Conservation (phyloP, 2,329 filamentous ascomycete genomes). For the Pyrenochaeta sp. region DNA sequence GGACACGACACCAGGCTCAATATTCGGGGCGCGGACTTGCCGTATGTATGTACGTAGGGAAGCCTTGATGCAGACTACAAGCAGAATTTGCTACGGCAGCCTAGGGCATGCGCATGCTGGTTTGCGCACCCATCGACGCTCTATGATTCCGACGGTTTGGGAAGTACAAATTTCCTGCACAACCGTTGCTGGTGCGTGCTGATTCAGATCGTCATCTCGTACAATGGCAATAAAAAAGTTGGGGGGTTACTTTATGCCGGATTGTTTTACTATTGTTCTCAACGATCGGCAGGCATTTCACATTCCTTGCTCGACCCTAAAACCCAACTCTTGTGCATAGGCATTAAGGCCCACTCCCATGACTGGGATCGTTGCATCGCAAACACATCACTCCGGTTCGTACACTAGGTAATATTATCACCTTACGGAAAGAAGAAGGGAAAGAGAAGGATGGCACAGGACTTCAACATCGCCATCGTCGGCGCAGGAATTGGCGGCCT, state of each 20-base stretch:
- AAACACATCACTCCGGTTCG: too few species aligned
- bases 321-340: too few species aligned
- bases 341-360: neutral
- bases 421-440: neutral
- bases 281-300: too few species aligned
- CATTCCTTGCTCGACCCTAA: too few species aligned
- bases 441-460: constrained; percentile 6
- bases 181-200: neutral
- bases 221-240: too few species aligned
- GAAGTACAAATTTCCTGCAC: too few species aligned
- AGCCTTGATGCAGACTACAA: neutral
- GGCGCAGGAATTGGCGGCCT: constrained; percentile 42
- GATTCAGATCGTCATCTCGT: neutral
- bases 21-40: neutral
- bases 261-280: neutral
- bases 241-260: too few species aligned
- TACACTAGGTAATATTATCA: neutral
- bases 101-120: neutral
- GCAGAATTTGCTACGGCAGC: neutral
- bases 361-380: neutral
- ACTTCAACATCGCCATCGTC: constrained; percentile 22
- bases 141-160: neutral
- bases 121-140: neutral
- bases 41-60: neutral
- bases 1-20: neutral